Evolutionary conservation across 352 stramenopile species (phyloP), one percentile per base, ranked within the genome.

Genomic region (Phytophthora litchii): DNA sequence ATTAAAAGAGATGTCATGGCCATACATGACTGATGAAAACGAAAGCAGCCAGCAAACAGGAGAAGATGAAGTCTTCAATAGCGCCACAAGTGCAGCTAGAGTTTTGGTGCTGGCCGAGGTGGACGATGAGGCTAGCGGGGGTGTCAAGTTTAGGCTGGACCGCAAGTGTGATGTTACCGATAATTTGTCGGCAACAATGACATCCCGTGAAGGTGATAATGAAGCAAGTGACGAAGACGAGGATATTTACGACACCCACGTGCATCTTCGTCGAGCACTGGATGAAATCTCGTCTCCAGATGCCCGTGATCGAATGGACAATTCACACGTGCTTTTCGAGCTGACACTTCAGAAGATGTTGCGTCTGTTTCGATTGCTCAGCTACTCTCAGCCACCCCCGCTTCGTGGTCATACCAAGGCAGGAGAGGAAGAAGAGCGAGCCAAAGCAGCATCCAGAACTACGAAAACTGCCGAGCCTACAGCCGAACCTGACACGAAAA

Each of bases 301-400:
- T 42, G 74, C 80, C 10, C 75, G 83, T 13, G 82, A 92, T 38
- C 80, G 80, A 36, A 87, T 94, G 71, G 77, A 86, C 45, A 85
- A 88, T 49, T 86, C 80, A 19, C 88, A 92, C 45, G 78, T 92
- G n/a, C 60, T 91, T n/a, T 89, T 92, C 42, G 84, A 94, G 67
- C 77, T 79, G 49, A 85, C 78, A 19, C 55, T 92, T 31, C 78
- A 80, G 44, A 92, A 94, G 46, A 54, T 91, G 61, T 55, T 92
- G 45, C 76, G 75, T 29, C 47, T 94, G 25, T 61, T 94, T 49
- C 77, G 82, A 1, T 56, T 94, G 27, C 81, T 92, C 21, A 92
- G 80, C 54, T 91, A 88, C 55, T 89, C 84, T 21, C 76, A 84
- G 47, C 80, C 80, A 41, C 38, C 31, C 35, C 23, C 21, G 11